Conservation (phyloP, 768 basidiomycete species). For the Lentinula boryana region DNA sequence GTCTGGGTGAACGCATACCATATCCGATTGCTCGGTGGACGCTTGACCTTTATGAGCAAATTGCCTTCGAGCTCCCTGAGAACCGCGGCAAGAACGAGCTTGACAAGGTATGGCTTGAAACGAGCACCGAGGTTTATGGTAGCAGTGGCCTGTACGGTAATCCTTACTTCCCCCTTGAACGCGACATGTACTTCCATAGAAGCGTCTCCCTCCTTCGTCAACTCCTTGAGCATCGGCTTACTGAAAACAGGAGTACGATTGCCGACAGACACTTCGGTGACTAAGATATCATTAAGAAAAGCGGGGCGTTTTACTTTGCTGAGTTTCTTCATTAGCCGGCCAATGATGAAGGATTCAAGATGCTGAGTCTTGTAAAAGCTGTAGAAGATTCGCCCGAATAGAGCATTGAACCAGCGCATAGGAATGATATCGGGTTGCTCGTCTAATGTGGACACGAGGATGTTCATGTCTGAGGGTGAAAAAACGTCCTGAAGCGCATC, state of each 20-base stretch:
- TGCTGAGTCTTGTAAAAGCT: slow-evolving; percentile 80
- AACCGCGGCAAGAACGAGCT: slow-evolving; percentile 83
- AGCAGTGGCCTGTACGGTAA: slow-evolving; percentile 86
- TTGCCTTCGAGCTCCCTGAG: slow-evolving; percentile 90
- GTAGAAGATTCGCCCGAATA: slow-evolving; percentile 90
- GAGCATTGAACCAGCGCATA: slow-evolving; percentile 95
- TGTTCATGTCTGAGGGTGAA: slow-evolving; percentile 71
- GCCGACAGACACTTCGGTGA: slow-evolving; percentile 88
- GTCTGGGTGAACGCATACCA: slow-evolving; percentile 95
- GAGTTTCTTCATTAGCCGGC: slow-evolving; percentile 88
- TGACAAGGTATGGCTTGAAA: slow-evolving; percentile 87
- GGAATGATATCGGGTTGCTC: slow-evolving; percentile 94
- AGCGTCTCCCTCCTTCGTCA: slow-evolving; percentile 91
- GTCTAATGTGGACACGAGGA: slow-evolving; percentile 80
- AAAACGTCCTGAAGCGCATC: slow-evolving; percentile 62
- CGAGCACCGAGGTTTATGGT: slow-evolving; percentile 78
- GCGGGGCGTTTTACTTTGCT: slow-evolving; percentile 85
- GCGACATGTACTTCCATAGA: slow-evolving; percentile 79
- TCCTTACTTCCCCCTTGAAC: slow-evolving; percentile 84
- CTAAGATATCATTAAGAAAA: slow-evolving; percentile 79
- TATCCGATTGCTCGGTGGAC: slow-evolving; percentile 91
- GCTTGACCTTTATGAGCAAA: slow-evolving; percentile 81
- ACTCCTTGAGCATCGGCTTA: slow-evolving; percentile 98
- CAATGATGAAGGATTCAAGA: slow-evolving; percentile 82
- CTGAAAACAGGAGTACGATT: slow-evolving; percentile 79